Evolutionary conservation across 371 early-diverging fungal species (phyloP).

Genomic region (Actinomucor elegans): DNA sequence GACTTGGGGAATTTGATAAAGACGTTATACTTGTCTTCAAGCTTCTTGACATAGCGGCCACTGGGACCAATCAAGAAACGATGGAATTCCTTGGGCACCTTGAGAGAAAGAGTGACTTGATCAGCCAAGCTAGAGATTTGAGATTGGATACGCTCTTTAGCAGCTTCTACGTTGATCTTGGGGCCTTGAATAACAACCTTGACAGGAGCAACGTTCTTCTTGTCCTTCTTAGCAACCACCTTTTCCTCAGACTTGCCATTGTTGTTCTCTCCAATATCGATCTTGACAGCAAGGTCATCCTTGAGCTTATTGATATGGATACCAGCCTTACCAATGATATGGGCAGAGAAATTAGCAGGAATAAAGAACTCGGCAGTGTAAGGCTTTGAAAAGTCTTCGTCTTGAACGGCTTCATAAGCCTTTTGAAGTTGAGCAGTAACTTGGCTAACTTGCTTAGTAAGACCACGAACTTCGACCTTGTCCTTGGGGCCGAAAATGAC

Average conservation of each 20-base stretch:
- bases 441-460: slow-evolving; percentile 71
- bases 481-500: slow-evolving; percentile 70
- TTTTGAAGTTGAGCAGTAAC: slow-evolving; percentile 66
- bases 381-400: slow-evolving; percentile 65
- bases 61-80: slow-evolving; percentile 74
- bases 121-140: slow-evolving; percentile 77
- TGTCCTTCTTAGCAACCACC: slow-evolving; percentile 25
- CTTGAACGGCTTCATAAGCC: slow-evolving; percentile 66
- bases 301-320: slow-evolving; percentile 77
- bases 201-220: slow-evolving; percentile 46
- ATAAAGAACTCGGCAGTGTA: slow-evolving; percentile 70
- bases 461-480: slow-evolving; percentile 78
- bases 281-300: slow-evolving; percentile 75
- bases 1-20: slow-evolving; percentile 72
- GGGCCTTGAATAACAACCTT: slow-evolving; percentile 82
- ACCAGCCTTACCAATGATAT: slow-evolving; percentile 90
- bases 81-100: slow-evolving; percentile 68
- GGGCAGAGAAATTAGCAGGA: slow-evolving; percentile 70
- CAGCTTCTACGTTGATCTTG: slow-evolving; percentile 74
- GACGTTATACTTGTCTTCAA: slow-evolving; percentile 83
- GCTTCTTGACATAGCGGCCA: slow-evolving; percentile 76
- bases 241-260: slow-evolving; percentile 35
- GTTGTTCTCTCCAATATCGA: slow-evolving; percentile 68
- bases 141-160: slow-evolving; percentile 69
- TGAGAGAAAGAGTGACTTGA: slow-evolving; percentile 61